A percentile compares a stretch with the other conserved stretches of the same genome.
Evolutionary conservation across 306 rosid species (phyloP).

Genomic region (Astragalus glycyphyllos): DNA sequence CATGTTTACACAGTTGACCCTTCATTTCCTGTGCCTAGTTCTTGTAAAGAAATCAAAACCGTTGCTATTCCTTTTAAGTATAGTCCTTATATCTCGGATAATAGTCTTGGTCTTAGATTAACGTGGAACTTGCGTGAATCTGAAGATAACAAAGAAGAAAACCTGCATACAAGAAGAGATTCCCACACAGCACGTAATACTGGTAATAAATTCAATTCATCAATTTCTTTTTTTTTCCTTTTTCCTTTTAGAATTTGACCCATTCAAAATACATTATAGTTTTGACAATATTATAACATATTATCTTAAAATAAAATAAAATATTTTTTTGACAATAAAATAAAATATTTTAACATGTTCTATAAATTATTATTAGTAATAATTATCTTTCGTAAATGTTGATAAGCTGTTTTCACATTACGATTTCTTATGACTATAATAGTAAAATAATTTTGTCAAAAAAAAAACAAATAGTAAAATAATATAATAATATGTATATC

Average conservation of each 20-base stretch:
- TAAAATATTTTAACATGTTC: no score
- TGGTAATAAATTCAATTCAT: slow-evolving; percentile 49
- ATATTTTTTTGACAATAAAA: no score
- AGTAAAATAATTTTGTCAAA: background rate
- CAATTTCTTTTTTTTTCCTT: background rate
- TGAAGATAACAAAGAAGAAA: slow-evolving; percentile 38
- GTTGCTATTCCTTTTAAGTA: slow-evolving; percentile 71
- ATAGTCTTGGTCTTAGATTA: slow-evolving; percentile 72
- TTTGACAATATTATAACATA: background rate
- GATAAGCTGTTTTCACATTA: background rate
- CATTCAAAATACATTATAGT: background rate
- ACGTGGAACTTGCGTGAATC: slow-evolving; percentile 59
- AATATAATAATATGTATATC: no score
- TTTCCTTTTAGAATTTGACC: background rate
- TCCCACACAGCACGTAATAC: slow-evolving; percentile 40
- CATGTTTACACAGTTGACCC: slow-evolving; percentile 75
- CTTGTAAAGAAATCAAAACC: slow-evolving; percentile 63
- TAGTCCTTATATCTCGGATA: slow-evolving; percentile 73
- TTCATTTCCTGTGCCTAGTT: slow-evolving; percentile 48
- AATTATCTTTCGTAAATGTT: background rate
- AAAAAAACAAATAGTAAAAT: background rate
- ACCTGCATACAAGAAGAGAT: slow-evolving; percentile 22
- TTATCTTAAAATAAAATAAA: no score
- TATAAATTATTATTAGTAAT: background rate
- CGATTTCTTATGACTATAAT: background rate